Evolutionary conservation across 2,329 filamentous ascomycete genomes (phyloP).

Genomic region (Celoporthe dispersa): DNA sequence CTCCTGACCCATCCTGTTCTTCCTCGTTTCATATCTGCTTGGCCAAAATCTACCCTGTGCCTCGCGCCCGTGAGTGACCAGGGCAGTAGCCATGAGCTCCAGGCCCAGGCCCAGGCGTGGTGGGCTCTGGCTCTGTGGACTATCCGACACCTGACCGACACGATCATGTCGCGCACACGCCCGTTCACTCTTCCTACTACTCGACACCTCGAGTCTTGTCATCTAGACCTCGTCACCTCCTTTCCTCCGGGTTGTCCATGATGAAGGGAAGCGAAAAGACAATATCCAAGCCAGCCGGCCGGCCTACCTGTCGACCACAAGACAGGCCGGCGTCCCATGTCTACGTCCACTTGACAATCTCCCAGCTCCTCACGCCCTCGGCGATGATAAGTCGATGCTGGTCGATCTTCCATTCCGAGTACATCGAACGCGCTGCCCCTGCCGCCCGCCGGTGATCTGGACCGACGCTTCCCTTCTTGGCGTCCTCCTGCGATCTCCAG

Average conservation of each 20-base stretch:
- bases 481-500: slow-evolving; percentile 65
- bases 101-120: neutral
- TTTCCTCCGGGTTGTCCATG: neutral
- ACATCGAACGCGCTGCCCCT: slow-evolving; percentile 66
- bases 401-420: slow-evolving; percentile 71
- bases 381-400: slow-evolving; percentile 70
- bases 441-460: slow-evolving; percentile 68
- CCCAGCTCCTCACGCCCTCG: slow-evolving; percentile 48
- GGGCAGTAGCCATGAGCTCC: neutral
- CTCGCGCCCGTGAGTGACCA: neutral
- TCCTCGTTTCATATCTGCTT: neutral
- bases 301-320: neutral
- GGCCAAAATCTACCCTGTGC: neutral
- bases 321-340: neutral
- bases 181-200: neutral
- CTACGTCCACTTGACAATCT: slow-evolving; percentile 33
- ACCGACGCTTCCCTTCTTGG: slow-evolving; percentile 61
- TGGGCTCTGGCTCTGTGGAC: neutral
- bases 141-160: neutral
- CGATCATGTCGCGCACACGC: neutral
- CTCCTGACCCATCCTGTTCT: neutral
- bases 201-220: neutral
- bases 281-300: neutral
- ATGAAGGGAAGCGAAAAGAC: neutral
- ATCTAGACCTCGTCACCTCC: neutral